Percentiles rank a stretch among this genome's conserved stretches.
Conservation (phyloP, 768 basidiomycete species). For the Mycena indigotica region DNA sequence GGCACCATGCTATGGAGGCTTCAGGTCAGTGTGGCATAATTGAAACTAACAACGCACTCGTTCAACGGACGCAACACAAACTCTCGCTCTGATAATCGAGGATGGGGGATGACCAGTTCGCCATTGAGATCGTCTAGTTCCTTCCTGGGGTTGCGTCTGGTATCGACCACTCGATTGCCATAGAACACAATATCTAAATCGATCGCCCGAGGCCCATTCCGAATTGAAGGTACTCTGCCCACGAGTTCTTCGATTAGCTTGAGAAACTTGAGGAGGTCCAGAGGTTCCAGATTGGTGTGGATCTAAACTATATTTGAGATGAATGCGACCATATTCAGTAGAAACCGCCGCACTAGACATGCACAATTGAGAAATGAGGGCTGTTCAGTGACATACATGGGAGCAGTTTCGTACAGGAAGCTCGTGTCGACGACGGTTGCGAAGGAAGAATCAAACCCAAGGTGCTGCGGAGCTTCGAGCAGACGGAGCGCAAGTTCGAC, state of each 20-base stretch:
- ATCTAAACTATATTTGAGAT: conserved; percentile 51
- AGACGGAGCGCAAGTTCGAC: conserved; percentile 76
- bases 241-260: conserved; percentile 75
- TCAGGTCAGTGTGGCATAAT: not conserved
- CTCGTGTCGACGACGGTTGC: conserved; percentile 71
- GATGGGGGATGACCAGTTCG: conserved; percentile 86
- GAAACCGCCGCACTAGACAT: not conserved
- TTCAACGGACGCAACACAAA: conserved; percentile 87
- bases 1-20: conserved; percentile 75
- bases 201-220: conserved; percentile 86
- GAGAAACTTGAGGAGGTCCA: conserved; percentile 57
- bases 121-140: conserved; percentile 57
- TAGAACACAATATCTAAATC: conserved; percentile 90
- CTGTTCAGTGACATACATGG: conserved; percentile 96
- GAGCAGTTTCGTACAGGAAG: conserved; percentile 89
- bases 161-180: conserved; percentile 61
- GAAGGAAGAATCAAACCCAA: conserved; percentile 28
- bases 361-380: conserved; percentile 88
- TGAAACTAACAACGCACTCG: conserved; percentile 63
- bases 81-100: conserved; percentile 78
- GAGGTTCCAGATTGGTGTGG: conserved; percentile 68
- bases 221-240: conserved; percentile 76
- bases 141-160: conserved; percentile 43
- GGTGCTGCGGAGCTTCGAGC: conserved; percentile 54
- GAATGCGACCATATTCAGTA: too few relatives aligned